phyloP scores from a whole-genome alignment of 1,284 basidiomycete genomes.

The Boletus austroedulis region DNA sequence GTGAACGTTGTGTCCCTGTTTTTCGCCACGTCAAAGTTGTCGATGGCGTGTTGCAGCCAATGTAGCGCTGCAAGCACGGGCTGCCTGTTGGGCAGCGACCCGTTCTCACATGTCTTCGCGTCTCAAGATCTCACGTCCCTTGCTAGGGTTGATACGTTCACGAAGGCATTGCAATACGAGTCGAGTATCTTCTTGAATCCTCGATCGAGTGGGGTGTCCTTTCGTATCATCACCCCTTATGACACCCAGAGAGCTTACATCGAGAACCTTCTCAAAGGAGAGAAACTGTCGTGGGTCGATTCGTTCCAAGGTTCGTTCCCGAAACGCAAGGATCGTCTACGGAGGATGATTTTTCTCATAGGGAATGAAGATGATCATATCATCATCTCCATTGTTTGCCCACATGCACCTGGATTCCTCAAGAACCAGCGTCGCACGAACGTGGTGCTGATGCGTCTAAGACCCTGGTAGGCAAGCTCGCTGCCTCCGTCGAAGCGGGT shows the following conservation, averaged over 20 bases:
- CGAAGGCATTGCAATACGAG: slow-evolving; percentile 35
- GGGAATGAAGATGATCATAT: slow-evolving; percentile 48
- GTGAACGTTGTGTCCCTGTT: slow-evolving; percentile 38
- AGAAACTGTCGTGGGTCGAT: slow-evolving; percentile 52
- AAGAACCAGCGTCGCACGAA: slow-evolving; percentile 52
- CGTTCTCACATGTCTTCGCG: slow-evolving; percentile 18
- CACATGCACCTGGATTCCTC: slow-evolving; percentile 48
- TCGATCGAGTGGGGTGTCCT: slow-evolving; percentile 7
- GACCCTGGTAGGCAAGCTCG: slow-evolving; percentile 50
- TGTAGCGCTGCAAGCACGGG: slow-evolving; percentile 47
- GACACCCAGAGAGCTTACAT: slow-evolving; percentile 58
- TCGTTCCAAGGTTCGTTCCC: slow-evolving; percentile 55
- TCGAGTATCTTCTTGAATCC: slow-evolving; percentile 38
- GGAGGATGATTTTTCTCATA: slow-evolving; percentile 19
- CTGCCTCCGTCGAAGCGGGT: slow-evolving; percentile 34
- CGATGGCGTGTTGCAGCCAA: slow-evolving; percentile 12
- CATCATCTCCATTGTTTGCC: slow-evolving; percentile 59
- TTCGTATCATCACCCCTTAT: slow-evolving; percentile 46
- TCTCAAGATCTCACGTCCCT: slow-evolving; percentile 16
- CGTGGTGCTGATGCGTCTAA: slow-evolving; percentile 60
- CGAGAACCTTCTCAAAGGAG: slow-evolving; percentile 45
- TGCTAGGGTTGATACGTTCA: slow-evolving; percentile 25
- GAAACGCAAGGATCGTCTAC: slow-evolving; percentile 20
- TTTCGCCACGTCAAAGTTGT: slow-evolving; percentile 29
- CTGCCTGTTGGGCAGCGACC: slow-evolving; percentile 36